A percentile compares a stretch with the other conserved stretches of the same genome.
Conservation (phyloP, 306 rosid species). For the Quercus robur region DNA sequence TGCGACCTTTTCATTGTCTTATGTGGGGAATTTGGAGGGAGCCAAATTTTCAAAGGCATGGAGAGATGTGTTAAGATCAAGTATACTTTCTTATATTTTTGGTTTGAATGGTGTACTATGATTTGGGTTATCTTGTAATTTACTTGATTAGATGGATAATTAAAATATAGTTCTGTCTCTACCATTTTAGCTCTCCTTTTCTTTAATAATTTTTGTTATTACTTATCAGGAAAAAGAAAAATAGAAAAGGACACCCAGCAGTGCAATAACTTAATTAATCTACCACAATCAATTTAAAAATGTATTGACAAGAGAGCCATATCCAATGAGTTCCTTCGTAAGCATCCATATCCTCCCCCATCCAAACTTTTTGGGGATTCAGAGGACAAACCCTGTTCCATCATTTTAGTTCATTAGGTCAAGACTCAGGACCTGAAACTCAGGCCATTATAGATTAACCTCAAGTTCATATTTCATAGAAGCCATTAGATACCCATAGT, state of each 20-base stretch:
- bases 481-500: not conserved
- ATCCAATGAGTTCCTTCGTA: not conserved
- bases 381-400: not conserved
- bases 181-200: too few species aligned
- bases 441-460: not conserved
- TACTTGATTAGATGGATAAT: too few species aligned
- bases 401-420: not conserved
- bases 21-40: too few species aligned
- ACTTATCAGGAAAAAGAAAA: too few species aligned
- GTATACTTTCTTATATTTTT: too few species aligned
- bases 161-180: too few species aligned
- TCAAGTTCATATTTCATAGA: not conserved
- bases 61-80: too few species aligned
- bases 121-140: too few species aligned
- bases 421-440: not conserved
- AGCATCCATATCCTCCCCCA: not conserved
- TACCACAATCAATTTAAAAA: not conserved
- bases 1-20: too few species aligned
- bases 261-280: not conserved
- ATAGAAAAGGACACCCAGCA: not conserved
- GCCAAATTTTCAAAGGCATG: too few species aligned
- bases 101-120: too few species aligned
- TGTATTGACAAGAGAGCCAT: not conserved
- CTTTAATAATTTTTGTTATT: too few species aligned
- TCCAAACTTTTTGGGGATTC: not conserved